phyloP scores from a whole-genome alignment of 106 monocot species.

The Dioscorea dumetorum region DNA sequence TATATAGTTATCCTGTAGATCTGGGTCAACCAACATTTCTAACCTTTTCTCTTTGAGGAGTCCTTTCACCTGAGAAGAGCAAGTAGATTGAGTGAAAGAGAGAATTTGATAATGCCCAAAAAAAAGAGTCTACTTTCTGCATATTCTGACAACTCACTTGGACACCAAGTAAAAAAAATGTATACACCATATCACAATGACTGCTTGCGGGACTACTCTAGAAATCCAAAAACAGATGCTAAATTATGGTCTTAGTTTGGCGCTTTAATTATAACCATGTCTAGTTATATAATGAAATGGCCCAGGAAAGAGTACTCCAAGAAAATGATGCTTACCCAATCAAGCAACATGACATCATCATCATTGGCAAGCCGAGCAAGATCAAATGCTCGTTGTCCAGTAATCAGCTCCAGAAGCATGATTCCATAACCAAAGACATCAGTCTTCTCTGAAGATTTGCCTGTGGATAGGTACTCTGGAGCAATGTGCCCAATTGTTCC shows the following conservation, averaged over 20 bases:
- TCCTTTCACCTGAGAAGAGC: constrained; percentile 56
- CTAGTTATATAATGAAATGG: too few species aligned
- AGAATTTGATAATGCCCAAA: too few species aligned
- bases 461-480: constrained; percentile 91
- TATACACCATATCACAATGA: too few species aligned
- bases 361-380: constrained; percentile 94
- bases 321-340: constrained; percentile 58
- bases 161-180: too few species aligned
- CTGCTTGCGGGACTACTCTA: too few species aligned
- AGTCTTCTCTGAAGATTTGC: constrained; percentile 96
- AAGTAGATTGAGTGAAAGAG: too few species aligned
- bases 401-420: constrained; percentile 94
- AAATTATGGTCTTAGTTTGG: too few species aligned
- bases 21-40: constrained; percentile 74
- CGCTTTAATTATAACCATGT: too few species aligned
- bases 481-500: constrained; percentile 98
- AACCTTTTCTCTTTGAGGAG: constrained; percentile 68
- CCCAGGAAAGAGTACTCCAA: too few species aligned
- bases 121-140: too few species aligned
- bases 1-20: constrained; percentile 48
- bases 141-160: too few species aligned
- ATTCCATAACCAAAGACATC: constrained; percentile 99
- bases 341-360: constrained; percentile 98
- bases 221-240: too few species aligned
- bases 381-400: constrained; percentile 97